Evolutionary conservation across 1,284 basidiomycete species (phyloP).

Genomic region (Cryptococcus amylolentus): DNA sequence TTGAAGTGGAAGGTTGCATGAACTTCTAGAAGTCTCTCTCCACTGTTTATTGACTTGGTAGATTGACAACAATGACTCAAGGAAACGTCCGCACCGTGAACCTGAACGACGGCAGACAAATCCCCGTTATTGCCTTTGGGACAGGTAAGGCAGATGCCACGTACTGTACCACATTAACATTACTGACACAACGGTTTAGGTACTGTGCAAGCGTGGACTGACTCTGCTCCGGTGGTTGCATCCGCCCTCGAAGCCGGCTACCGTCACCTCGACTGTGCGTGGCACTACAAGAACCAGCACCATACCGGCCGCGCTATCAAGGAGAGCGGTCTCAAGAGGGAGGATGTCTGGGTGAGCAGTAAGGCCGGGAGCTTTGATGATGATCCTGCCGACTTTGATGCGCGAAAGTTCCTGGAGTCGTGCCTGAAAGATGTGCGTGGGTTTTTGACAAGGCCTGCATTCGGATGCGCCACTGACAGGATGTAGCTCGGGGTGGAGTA

Average conservation of each 20-base stretch:
- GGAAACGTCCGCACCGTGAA: constrained; percentile 4
- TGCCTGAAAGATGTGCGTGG: constrained; percentile 19
- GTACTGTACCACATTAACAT: neutral
- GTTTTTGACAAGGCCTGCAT: neutral
- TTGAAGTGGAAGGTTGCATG: too few species aligned
- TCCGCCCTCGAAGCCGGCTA: constrained; percentile 12
- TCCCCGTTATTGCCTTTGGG: constrained; percentile 19
- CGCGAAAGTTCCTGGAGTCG: constrained; percentile 5
- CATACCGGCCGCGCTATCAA: constrained; percentile 12
- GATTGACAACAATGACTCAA: neutral
- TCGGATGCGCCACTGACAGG: neutral
- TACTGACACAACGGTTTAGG: constrained; percentile 3
- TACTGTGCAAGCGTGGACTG: constrained; percentile 12
- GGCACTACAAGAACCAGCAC: constrained; percentile 20
- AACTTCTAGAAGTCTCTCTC: neutral
- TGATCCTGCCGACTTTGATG: constrained; percentile 17
- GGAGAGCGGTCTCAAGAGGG: constrained; percentile 3
- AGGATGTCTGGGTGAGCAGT: constrained; percentile 7
- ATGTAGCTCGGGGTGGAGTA: constrained; percentile 60
- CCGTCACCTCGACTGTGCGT: constrained; percentile 22
- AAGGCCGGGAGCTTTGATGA: constrained; percentile 18
- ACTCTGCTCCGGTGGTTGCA: constrained; percentile 8
- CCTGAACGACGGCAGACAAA: constrained; percentile 13
- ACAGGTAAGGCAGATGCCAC: constrained; percentile 8
- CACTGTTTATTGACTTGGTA: neutral